Evolutionary conservation across 805 yeast genomes (phyloP).

Genomic region (Saccharomyces kudriavzevii): DNA sequence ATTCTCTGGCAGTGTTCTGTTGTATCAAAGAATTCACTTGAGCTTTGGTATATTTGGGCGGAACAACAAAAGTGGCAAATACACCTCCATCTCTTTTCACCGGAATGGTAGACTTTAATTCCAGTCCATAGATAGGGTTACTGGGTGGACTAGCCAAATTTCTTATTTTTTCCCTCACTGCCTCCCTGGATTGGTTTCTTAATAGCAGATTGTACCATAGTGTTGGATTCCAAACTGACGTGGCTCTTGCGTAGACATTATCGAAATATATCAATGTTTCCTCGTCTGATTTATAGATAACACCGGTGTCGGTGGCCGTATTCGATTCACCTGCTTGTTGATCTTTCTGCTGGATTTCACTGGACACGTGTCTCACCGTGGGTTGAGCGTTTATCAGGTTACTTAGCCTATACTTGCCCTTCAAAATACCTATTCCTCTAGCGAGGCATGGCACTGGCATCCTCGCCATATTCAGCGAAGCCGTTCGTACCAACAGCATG

Average conservation of each 20-base stretch:
- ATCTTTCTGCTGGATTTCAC: conserved; percentile 36
- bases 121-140: conserved; percentile 35
- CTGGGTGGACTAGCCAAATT: conserved; percentile 34
- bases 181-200: conserved; percentile 32
- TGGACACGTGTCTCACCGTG: conserved; percentile 28
- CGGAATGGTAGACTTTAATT: conserved; percentile 55
- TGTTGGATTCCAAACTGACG: conserved; percentile 39
- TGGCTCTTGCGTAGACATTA: conserved; percentile 42
- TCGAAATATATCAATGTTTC: conserved; percentile 52
- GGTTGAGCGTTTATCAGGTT: neutral
- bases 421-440: neutral
- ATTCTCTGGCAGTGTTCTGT: conserved; percentile 36
- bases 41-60: conserved; percentile 40
- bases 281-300: conserved; percentile 41
- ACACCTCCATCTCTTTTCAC: conserved; percentile 88
- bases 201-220: conserved; percentile 36
- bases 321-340: conserved; percentile 48
- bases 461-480: neutral
- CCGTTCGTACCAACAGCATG: neutral
- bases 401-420: neutral
- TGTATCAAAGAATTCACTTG: conserved; percentile 48
- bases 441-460: neutral
- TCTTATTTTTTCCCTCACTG: conserved; percentile 34
- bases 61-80: conserved; percentile 68
- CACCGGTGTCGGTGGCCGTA: conserved; percentile 49